Evolutionary conservation across 2,329 filamentous ascomycete species (phyloP).

Genomic region (Fusarium piperis): DNA sequence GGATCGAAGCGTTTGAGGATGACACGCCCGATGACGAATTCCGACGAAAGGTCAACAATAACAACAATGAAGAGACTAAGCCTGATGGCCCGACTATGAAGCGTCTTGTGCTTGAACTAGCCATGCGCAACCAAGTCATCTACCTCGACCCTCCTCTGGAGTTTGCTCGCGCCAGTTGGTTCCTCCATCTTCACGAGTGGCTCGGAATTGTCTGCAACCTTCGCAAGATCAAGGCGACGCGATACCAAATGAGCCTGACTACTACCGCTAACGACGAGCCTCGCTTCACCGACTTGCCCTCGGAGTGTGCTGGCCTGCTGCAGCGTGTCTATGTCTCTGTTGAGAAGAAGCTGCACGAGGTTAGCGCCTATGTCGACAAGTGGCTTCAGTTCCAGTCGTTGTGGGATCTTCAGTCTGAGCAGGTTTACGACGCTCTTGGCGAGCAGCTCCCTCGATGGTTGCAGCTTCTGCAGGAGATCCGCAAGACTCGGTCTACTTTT

Average conservation of each 20-base stretch:
- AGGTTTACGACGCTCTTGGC: slow-evolving; percentile 91
- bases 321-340: slow-evolving; percentile 83
- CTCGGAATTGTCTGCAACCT: slow-evolving; percentile 91
- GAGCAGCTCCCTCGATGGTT: slow-evolving; percentile 94
- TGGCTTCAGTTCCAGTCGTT: slow-evolving; percentile 99
- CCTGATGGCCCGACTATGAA: slow-evolving; percentile 72
- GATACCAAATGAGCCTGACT: slow-evolving; percentile 90
- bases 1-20: slow-evolving; percentile 87
- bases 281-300: slow-evolving; percentile 85
- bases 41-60: slow-evolving; percentile 59
- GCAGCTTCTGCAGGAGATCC: slow-evolving; percentile 94
- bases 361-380: slow-evolving; percentile 90
- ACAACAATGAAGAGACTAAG: slow-evolving; percentile 56
- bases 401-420: slow-evolving; percentile 96
- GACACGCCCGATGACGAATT: slow-evolving; percentile 62
- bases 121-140: slow-evolving; percentile 98
- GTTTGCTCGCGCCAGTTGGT: slow-evolving; percentile 92
- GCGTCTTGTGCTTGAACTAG: slow-evolving; percentile 86
- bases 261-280: slow-evolving; percentile 71
- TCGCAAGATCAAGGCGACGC: slow-evolving; percentile 91
- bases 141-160: slow-evolving; percentile 94
- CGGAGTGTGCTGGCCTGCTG: slow-evolving; percentile 82
- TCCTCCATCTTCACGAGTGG: slow-evolving; percentile 92
- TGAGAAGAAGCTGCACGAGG: slow-evolving; percentile 82
- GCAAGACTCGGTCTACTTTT: slow-evolving; percentile 94